These are phyloP conservation scores for Globisporangium spiculum DNA, from an alignment of 352 stramenopile genomes.

Conservation along the genomic window DNA sequence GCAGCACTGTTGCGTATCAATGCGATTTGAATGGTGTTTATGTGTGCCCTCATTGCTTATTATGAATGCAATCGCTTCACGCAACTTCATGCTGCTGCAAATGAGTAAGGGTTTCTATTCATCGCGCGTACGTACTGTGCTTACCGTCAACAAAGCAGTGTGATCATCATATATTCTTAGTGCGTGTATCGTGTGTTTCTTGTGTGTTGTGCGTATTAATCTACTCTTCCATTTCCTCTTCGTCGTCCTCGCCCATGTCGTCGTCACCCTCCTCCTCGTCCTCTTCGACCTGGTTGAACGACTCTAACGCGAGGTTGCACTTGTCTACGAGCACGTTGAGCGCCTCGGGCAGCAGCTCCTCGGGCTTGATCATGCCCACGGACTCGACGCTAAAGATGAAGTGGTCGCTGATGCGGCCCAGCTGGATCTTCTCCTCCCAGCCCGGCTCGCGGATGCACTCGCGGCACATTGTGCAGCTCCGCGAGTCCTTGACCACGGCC, in stretches of 20 bases:
- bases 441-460: slow-evolving; percentile 93
- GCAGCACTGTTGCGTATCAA: background rate
- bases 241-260: slow-evolving; percentile 38
- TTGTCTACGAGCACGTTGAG: slow-evolving; percentile 81
- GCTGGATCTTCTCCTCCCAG: slow-evolving; percentile 87
- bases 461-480: slow-evolving; percentile 95
- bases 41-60: background rate
- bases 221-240: slow-evolving; percentile 45
- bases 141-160: background rate
- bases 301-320: slow-evolving; percentile 81
- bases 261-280: slow-evolving; percentile 52
- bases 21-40: background rate
- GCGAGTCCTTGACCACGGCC: slow-evolving; percentile 81
- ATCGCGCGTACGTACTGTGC: background rate
- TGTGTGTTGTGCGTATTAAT: slow-evolving; percentile 10
- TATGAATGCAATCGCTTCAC: too few relatives aligned
- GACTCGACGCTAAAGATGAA: slow-evolving; percentile 95
- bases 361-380: slow-evolving; percentile 83
- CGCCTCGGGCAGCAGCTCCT: slow-evolving; percentile 76
- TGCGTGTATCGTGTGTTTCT: slow-evolving; percentile 10
- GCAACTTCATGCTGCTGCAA: too few relatives aligned
- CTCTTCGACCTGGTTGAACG: slow-evolving; percentile 56
- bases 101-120: background rate
- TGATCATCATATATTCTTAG: slow-evolving; percentile 15
- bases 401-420: slow-evolving; percentile 92